A percentile compares a stretch with the other conserved stretches of the same genome.
Conservation (phyloP, 2,329 filamentous ascomycete genomes). For the Trichoderma gracile region DNA sequence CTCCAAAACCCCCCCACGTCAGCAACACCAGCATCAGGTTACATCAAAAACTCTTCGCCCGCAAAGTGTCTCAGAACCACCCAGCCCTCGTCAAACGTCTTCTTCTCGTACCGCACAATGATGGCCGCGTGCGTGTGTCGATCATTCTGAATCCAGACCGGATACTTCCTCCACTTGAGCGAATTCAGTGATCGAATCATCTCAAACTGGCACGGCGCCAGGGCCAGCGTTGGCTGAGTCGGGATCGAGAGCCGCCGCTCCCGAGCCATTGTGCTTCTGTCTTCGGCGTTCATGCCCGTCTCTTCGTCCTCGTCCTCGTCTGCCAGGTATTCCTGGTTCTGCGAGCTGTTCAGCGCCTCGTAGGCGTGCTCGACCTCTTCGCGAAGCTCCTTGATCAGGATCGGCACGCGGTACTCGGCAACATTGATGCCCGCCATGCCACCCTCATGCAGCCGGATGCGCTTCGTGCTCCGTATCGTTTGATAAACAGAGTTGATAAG, state of each 20-base stretch:
- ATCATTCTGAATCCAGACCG: slow-evolving; percentile 73
- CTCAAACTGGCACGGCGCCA: slow-evolving; percentile 77
- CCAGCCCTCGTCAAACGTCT: slow-evolving; percentile 71
- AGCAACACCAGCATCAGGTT: slow-evolving; percentile 11
- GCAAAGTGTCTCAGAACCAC: slow-evolving; percentile 81
- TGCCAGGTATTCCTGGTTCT: slow-evolving; percentile 70
- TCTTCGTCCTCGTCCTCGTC: slow-evolving; percentile 52
- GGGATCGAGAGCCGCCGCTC: slow-evolving; percentile 46
- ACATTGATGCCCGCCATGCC: slow-evolving; percentile 68
- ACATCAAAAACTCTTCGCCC: slow-evolving; percentile 64
- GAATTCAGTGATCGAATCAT: slow-evolving; percentile 78
- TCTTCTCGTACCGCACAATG: slow-evolving; percentile 71
- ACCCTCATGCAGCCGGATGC: slow-evolving; percentile 74
- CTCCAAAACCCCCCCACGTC: background rate
- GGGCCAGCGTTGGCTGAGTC: slow-evolving; percentile 69
- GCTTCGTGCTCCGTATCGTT: slow-evolving; percentile 69
- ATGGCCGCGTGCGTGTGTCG: slow-evolving; percentile 89
- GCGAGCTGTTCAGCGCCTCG: slow-evolving; percentile 68
- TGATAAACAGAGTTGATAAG: slow-evolving; percentile 76
- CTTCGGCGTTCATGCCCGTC: slow-evolving; percentile 40
- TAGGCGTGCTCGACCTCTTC: slow-evolving; percentile 76
- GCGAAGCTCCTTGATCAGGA: slow-evolving; percentile 74
- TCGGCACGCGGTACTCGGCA: slow-evolving; percentile 71
- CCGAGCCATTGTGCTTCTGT: slow-evolving; percentile 44
- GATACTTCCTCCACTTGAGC: slow-evolving; percentile 65